phyloP scores from a whole-genome alignment of 2,329 filamentous ascomycete species.

The Mycosphaerella sp. region DNA sequence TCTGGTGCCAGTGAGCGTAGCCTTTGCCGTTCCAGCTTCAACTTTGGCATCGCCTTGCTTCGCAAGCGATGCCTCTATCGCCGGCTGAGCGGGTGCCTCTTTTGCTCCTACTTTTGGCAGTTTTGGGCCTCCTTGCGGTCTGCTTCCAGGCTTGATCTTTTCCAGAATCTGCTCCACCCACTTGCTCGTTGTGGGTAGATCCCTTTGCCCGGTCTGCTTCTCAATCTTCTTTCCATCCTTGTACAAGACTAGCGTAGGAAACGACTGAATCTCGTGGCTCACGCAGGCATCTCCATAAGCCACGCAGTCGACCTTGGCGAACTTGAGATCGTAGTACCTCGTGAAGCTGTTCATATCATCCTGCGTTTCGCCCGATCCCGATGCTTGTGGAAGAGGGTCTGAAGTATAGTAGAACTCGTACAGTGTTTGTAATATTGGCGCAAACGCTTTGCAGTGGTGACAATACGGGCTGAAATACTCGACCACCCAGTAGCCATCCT shows the following conservation, averaged over 20 bases:
- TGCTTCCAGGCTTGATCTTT: conserved; percentile 69
- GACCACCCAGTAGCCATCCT: conserved; percentile 60
- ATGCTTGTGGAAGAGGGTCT: conserved; percentile 54
- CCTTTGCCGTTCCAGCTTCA: conserved; percentile 34
- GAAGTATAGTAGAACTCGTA: conserved; percentile 97
- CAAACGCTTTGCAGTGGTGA: conserved; percentile 70
- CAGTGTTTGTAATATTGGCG: conserved; percentile 80
- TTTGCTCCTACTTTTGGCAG: conserved; percentile 65
- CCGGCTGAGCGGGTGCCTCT: conserved; percentile 27
- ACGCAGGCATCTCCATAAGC: conserved; percentile 73
- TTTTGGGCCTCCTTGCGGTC: conserved; percentile 59
- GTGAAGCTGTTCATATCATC: conserved; percentile 62
- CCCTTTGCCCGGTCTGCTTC: conserved; percentile 51
- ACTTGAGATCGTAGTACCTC: conserved; percentile 81
- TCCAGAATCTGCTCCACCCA: conserved; percentile 74
- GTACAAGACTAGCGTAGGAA: conserved; percentile 72
- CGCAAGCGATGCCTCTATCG: conserved; percentile 27
- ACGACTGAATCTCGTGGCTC: conserved; percentile 60
- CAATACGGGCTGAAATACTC: conserved; percentile 49
- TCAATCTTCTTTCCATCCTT: conserved; percentile 67
- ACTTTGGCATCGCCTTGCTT: conserved; percentile 26
- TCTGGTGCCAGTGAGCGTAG: conserved; percentile 41
- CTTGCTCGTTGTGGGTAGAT: conserved; percentile 58
- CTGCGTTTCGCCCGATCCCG: conserved; percentile 38
- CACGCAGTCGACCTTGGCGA: conserved; percentile 78